Evolutionary conservation across 495 filamentous ascomycete genomes (phyloP).

Genomic region (Glonium stellatum): DNA sequence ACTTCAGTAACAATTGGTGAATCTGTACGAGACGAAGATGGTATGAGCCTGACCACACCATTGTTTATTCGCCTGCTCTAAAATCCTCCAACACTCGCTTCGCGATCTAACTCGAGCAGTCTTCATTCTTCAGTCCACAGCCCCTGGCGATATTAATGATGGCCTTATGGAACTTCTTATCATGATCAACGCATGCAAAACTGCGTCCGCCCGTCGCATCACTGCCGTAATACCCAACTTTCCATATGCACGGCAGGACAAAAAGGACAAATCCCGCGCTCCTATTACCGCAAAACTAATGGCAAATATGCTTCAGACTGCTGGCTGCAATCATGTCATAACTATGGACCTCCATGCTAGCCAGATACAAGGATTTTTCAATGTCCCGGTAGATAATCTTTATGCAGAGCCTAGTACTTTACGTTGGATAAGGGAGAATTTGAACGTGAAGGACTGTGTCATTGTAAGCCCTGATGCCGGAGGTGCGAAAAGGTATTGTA

Average conservation of each 20-base stretch:
- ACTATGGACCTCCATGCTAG: constrained; percentile 58
- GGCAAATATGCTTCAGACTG: constrained; percentile 96
- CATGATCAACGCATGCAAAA: constrained; percentile 98
- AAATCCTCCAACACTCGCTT: background rate
- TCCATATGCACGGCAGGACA: constrained; percentile 97
- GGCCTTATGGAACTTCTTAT: constrained; percentile 97
- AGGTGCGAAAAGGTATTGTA: constrained; percentile 76
- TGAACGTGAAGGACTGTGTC: constrained; percentile 74
- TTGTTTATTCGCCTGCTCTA: background rate
- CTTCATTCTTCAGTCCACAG: constrained; percentile 93
- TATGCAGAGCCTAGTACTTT: constrained; percentile 93
- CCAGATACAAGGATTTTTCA: constrained; percentile 92
- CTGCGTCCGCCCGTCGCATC: constrained; percentile 87
- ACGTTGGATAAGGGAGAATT: constrained; percentile 82
- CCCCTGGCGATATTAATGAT: constrained; percentile 95
- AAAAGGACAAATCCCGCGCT: constrained; percentile 94
- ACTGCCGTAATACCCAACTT: constrained; percentile 94
- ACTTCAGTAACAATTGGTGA: constrained; percentile 96
- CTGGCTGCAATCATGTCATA: constrained; percentile 56
- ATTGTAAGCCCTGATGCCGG: constrained; percentile 96
- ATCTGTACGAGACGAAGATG: constrained; percentile 93
- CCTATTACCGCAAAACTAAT: constrained; percentile 89
- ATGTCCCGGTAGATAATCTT: constrained; percentile 93
- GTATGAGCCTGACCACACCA: constrained; percentile 36
- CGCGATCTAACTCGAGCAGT: constrained; percentile 44